A percentile compares a stretch with the other conserved stretches of the same genome.
These are phyloP conservation scores for Usnea hakonensis DNA, from an alignment of 495 filamentous ascomycete species.

Conservation along the genomic window DNA sequence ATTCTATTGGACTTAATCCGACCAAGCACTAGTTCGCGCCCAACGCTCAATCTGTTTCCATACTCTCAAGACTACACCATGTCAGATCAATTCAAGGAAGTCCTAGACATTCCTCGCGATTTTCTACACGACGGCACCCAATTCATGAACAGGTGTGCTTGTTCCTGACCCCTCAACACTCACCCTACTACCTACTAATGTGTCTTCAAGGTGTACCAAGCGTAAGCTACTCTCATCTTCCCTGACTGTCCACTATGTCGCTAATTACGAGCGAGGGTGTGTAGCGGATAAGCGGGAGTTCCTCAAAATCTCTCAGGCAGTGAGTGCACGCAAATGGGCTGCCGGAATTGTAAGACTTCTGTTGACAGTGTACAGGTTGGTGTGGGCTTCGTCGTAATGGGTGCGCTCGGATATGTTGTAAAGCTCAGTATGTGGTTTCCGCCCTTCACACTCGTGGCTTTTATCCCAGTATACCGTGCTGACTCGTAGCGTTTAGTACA, in stretches of 20 bases:
- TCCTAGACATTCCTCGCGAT: constrained; percentile 73
- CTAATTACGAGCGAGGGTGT: not conserved
- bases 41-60: not conserved
- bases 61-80: constrained; percentile 29
- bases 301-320: constrained; percentile 90
- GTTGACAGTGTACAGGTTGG: constrained; percentile 35
- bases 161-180: not conserved
- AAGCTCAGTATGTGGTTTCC: constrained; percentile 56
- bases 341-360: not conserved
- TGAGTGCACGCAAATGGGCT: constrained; percentile 28
- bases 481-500: constrained; percentile 1
- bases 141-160: constrained; percentile 55
- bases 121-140: constrained; percentile 74
- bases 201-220: constrained; percentile 57
- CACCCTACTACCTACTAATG: not conserved
- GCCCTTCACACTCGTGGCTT: not conserved
- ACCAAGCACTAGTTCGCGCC: not conserved
- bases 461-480: not conserved
- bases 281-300: constrained; percentile 78
- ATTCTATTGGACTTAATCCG: not conserved
- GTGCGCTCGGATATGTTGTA: constrained; percentile 67
- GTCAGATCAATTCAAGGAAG: constrained; percentile 72
- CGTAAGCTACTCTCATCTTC: constrained; percentile 41
- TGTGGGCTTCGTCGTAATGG: constrained; percentile 84
- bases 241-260: not conserved